Conservation (phyloP, 208 protist genomes). For the Leishmania martiniquensis region DNA sequence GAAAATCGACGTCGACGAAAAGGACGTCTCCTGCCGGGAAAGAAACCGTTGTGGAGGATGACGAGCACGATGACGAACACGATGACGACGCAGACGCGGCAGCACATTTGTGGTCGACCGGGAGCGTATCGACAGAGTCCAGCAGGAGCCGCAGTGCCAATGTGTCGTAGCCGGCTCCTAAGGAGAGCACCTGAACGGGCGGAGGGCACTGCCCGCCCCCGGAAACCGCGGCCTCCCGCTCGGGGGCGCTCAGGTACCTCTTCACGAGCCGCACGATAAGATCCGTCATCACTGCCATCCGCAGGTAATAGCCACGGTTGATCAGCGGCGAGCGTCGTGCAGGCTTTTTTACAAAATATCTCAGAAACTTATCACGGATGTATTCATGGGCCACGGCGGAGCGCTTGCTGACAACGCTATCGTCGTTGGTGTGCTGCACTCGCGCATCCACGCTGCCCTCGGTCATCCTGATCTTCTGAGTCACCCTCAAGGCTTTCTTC, state of each 20-base stretch:
- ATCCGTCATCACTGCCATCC: constrained; percentile 85
- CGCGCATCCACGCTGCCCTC: constrained; percentile 61
- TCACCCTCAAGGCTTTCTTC: constrained; percentile 60
- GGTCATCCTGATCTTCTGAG: constrained; percentile 41
- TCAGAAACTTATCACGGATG: constrained; percentile 76
- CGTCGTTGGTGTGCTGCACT: constrained; percentile 93
- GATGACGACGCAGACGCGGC: neutral
- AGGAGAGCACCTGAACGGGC: constrained; percentile 81
- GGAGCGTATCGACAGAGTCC: constrained; percentile 19
- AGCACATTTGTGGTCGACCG: neutral
- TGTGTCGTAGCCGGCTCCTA: constrained; percentile 91
- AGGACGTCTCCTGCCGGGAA: constrained; percentile 34
- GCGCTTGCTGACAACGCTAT: constrained; percentile 91
- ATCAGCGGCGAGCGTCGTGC: constrained; percentile 85
- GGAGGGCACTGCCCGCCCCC: neutral
- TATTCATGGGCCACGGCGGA: constrained; percentile 81
- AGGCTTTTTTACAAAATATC: constrained; percentile 82
- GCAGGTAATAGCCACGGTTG: constrained; percentile 90
- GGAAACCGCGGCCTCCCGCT: neutral
- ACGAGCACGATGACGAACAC: neutral
- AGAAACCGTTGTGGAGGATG: neutral
- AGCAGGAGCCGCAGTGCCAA: constrained; percentile 69
- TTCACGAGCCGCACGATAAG: constrained; percentile 51
- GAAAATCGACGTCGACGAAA: constrained; percentile 88
- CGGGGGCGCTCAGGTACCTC: constrained; percentile 9